Evolutionary conservation across 768 basidiomycete genomes (phyloP).

Genomic region (Dioszegia hungarica): DNA sequence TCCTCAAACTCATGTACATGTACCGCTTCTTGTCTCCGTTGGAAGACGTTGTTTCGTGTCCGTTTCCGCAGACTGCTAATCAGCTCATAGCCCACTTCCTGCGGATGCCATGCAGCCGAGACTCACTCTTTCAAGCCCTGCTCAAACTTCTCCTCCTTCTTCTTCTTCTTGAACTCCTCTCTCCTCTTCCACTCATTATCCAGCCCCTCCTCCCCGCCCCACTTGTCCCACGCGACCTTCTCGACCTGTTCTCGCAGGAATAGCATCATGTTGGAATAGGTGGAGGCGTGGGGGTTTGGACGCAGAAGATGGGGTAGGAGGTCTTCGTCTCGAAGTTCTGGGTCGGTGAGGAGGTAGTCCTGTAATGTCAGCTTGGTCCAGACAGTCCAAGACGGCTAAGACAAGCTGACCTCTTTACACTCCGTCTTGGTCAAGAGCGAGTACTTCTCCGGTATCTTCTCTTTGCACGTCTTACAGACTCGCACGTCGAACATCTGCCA

Average conservation of each 20-base stretch:
- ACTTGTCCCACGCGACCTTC: conserved; percentile 95
- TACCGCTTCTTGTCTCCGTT: conserved; percentile 75
- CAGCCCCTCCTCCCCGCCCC: conserved; percentile 87
- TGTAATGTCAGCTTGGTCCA: conserved; percentile 44
- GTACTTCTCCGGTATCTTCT: conserved; percentile 84
- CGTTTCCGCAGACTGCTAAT: conserved; percentile 59
- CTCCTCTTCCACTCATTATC: conserved; percentile 81
- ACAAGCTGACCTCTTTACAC: conserved; percentile 71
- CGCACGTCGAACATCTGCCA: conserved; percentile 65
- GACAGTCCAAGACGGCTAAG: too few species aligned
- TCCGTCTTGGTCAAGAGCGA: conserved; percentile 96
- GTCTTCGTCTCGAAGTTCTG: conserved; percentile 88
- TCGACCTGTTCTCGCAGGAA: conserved; percentile 84
- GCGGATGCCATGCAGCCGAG: not conserved
- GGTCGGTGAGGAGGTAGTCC: conserved; percentile 93
- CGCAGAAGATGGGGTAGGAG: conserved; percentile 87
- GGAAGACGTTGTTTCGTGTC: conserved; percentile 86
- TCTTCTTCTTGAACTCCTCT: conserved; percentile 73
- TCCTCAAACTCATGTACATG: conserved; percentile 80
- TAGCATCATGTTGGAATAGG: conserved; percentile 98
- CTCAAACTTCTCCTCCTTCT: conserved; percentile 92
- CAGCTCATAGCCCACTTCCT: not conserved
- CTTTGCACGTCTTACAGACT: conserved; percentile 87
- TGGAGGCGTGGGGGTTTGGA: conserved; percentile 90
- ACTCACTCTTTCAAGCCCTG: conserved; percentile 68